Evolutionary conservation across 140 eudicot species (phyloP), one percentile per base, ranked within the genome.

Genomic region (Flaveria floridana): DNA sequence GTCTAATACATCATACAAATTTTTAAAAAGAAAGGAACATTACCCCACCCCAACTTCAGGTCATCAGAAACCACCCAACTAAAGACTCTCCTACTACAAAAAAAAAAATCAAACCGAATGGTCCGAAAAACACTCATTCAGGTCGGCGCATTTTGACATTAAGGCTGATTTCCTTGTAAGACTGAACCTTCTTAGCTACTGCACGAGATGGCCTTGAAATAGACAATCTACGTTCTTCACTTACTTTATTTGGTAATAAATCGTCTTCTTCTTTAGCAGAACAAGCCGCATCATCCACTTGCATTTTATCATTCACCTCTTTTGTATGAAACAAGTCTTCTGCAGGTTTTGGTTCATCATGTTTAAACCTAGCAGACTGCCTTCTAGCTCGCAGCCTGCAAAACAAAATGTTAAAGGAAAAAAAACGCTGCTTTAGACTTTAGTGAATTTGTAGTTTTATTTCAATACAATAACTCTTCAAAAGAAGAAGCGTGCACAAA

Each of bases 151-250:
- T 81, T 79, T 92, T 92, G 15, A 70, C 75, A 0, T 64, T 78
- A 7, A 87, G 11, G 20, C 86, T 72, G 21, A 85, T 61, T 78
- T 89, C 96, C 83, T 86, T 92, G 84, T 89, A 92, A 28, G 92
- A 82, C 56, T 84, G 91, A 72, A 92, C 82, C 83, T 89, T 92
- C 57, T 47, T 84, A 72, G 91, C 84, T 30, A 91, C 97, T 53
- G 46, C 76, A 41, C 97, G 91, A 18, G 85, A 82, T n/a, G 94
- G 97, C 84, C 97, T 91, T 69, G 80, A 81, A 18, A 85, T 70
- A 58, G 96, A 91, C 9, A 80, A 67, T 72, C 95, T 80, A 3
- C 26, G 5, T 57, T 77, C 85, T 78, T 67, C 78, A 34, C 71
- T 47, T 42, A 19, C 74, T 42, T 41, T 50, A 25, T 56, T 63